A percentile compares a stretch with the other conserved stretches of the same genome.
Conservation (phyloP, 306 rosid species). For the Sophora flavescens region DNA sequence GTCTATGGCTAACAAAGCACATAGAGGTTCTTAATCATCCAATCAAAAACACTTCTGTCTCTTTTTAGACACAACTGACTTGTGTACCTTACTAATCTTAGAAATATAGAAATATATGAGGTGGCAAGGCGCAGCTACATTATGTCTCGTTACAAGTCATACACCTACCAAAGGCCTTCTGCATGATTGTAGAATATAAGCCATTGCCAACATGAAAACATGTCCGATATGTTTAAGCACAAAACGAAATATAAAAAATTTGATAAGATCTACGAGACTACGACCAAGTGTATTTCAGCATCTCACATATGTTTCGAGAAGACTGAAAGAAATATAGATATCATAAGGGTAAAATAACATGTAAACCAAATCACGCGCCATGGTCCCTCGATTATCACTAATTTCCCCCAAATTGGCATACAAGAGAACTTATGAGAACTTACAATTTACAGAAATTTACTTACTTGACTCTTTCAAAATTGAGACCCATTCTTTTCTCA, state of each 20-base stretch:
- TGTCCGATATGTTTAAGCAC: neutral
- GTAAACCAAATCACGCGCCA: no score
- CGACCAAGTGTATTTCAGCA: no score
- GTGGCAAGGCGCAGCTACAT: neutral
- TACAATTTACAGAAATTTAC: constrained; percentile 34
- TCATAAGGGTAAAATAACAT: no score
- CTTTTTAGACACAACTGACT: neutral
- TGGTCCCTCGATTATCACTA: neutral
- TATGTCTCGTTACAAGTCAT: neutral
- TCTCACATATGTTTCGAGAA: neutral
- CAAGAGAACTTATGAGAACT: neutral
- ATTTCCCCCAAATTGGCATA: neutral
- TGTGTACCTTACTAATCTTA: neutral
- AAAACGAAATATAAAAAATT: neutral
- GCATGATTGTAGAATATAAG: neutral
- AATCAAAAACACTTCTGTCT: neutral
- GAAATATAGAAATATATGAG: neutral
- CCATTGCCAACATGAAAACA: neutral
- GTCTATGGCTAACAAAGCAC: neutral
- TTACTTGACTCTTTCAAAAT: constrained; percentile 91
- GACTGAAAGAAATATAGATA: neutral
- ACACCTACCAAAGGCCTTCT: neutral
- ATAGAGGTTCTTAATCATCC: neutral
- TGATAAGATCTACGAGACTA: no score
- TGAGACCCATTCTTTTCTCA: constrained; percentile 91